These are phyloP conservation scores for Cercospora sojina DNA, from an alignment of 2,329 filamentous ascomycete genomes.

Conservation along the genomic window DNA sequence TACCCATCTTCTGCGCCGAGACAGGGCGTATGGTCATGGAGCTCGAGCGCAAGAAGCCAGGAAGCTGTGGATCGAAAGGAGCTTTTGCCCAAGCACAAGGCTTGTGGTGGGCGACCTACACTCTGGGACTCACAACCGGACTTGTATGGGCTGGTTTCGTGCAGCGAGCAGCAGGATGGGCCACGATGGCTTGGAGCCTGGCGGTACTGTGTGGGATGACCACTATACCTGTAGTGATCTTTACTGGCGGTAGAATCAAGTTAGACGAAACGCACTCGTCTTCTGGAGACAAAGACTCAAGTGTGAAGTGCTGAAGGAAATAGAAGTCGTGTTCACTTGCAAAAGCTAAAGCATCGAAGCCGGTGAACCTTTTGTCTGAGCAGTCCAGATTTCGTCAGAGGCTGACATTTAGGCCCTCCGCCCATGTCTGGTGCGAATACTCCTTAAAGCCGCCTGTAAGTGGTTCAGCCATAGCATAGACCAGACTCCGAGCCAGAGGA, in stretches of 20 bases:
- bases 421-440: not conserved
- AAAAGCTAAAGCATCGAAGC: not conserved
- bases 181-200: slow-evolving; percentile 7
- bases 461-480: not conserved
- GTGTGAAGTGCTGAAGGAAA: not conserved
- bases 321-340: not conserved
- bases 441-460: not conserved
- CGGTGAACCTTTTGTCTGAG: not conserved
- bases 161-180: slow-evolving; percentile 9
- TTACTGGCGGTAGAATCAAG: not conserved
- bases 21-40: not conserved
- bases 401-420: no score
- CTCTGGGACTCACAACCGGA: not conserved
- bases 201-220: not conserved
- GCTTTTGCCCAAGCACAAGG: not conserved
- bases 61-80: not conserved
- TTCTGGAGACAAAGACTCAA: not conserved
- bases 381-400: not conserved
- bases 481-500: not conserved
- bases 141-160: slow-evolving; percentile 4
- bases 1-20: not conserved
- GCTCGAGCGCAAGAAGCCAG: not conserved
- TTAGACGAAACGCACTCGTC: not conserved
- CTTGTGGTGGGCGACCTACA: not conserved
- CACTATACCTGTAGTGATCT: not conserved